Evolutionary conservation across 805 yeast genomes (phyloP).

Genomic region (Lipomyces chichibuensis): DNA sequence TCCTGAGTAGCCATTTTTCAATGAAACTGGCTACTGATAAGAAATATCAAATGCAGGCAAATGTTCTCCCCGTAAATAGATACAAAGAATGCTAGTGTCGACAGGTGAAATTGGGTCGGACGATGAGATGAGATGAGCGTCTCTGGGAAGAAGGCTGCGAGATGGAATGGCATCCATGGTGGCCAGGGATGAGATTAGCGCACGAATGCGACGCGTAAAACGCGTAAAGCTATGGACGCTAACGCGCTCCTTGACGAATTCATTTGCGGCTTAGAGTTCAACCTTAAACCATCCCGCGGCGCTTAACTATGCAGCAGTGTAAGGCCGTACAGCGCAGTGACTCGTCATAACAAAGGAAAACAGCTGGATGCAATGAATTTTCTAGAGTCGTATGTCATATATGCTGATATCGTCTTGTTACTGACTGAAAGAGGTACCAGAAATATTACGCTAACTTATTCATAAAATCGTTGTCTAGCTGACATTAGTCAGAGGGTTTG

Average conservation of each 20-base stretch:
- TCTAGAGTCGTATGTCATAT: too few species aligned
- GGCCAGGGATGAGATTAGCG: neutral
- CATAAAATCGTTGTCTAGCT: too few species aligned
- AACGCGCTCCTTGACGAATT: neutral
- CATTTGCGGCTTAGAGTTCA: neutral
- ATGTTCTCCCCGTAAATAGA: neutral
- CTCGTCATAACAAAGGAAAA: too few species aligned
- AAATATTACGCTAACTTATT: too few species aligned
- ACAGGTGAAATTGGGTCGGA: neutral
- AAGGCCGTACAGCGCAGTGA: too few species aligned
- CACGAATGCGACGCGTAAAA: neutral
- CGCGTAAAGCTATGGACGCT: neutral
- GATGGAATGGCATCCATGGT: neutral
- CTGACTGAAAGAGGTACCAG: too few species aligned
- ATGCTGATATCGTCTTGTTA: too few species aligned
- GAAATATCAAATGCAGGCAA: neutral
- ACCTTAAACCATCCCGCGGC: too few species aligned
- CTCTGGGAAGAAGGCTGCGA: neutral
- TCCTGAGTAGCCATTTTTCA: neutral
- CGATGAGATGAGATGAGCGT: neutral
- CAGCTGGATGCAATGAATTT: too few species aligned
- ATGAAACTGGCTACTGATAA: neutral
- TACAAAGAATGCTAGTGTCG: neutral
- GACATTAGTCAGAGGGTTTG: too few species aligned
- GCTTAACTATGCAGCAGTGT: too few species aligned